These are phyloP conservation scores for Leucaena leucocephala DNA, from an alignment of 306 rosid genomes.

Conservation along the genomic window DNA sequence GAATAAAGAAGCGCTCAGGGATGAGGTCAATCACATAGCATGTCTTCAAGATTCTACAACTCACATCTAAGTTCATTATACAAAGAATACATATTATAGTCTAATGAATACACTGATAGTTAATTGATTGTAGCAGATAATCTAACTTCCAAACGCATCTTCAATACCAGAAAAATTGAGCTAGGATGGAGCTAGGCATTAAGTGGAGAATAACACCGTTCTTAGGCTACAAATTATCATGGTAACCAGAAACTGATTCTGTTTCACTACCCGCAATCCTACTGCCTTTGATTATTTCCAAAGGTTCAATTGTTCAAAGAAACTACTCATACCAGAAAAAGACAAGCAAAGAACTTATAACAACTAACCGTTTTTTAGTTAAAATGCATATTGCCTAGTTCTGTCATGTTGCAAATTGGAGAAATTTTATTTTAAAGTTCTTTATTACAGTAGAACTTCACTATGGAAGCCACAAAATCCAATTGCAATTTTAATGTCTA, in stretches of 20 bases:
- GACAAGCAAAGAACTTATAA: neutral
- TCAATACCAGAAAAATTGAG: neutral
- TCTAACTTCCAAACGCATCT: conserved; percentile 3
- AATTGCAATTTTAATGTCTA: neutral
- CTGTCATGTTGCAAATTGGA: neutral
- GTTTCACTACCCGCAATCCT: neutral
- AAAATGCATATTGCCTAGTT: neutral
- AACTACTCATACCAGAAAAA: neutral
- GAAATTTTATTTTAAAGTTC: neutral
- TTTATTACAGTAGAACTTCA: neutral
- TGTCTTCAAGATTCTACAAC: neutral
- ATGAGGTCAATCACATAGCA: neutral
- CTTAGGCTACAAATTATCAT: neutral
- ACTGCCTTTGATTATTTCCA: neutral
- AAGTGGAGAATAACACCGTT: neutral
- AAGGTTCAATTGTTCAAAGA: neutral
- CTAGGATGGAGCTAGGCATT: neutral
- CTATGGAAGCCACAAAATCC: neutral
- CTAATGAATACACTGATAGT: neutral
- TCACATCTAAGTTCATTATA: neutral
- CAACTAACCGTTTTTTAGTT: neutral
- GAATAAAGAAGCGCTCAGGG: neutral
- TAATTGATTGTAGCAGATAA: neutral
- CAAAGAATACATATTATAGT: neutral
- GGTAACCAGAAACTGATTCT: neutral